phyloP scores from a whole-genome alignment of 306 rosid genomes.

The Benincasa hispida region DNA sequence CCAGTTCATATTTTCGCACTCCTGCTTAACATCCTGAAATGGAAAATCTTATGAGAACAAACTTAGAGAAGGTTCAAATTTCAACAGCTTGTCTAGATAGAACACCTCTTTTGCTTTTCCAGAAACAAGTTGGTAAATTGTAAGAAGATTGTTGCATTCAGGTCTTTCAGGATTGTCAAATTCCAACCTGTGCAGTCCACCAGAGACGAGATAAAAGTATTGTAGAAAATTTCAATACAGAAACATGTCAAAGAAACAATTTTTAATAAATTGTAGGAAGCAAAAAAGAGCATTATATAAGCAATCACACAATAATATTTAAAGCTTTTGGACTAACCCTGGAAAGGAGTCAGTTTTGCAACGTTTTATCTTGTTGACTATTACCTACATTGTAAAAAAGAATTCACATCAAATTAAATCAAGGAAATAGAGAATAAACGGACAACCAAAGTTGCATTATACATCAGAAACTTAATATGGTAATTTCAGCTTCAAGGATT shows the following conservation, averaged over 20 bases:
- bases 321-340: constrained; percentile 36
- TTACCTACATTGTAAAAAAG: constrained; percentile 44
- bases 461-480: neutral
- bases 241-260: neutral
- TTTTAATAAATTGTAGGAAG: neutral
- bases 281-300: neutral
- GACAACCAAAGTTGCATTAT: neutral
- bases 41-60: neutral
- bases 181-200: constrained; percentile 54
- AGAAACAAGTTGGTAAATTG: constrained; percentile 70
- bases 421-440: neutral
- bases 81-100: neutral
- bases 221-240: neutral
- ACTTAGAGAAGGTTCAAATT: neutral
- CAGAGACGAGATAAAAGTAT: constrained; percentile 1
- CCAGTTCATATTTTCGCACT: constrained; percentile 83
- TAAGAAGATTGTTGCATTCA: constrained; percentile 89
- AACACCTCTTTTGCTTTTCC: constrained; percentile 80
- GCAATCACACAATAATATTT: neutral
- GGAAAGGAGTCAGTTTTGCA: constrained; percentile 91
- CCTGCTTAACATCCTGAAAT: constrained; percentile 63
- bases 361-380: constrained; percentile 87
- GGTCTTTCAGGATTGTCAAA: constrained; percentile 90
- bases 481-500: neutral
- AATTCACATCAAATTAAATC: neutral